A percentile compares a stretch with the other conserved stretches of the same genome.
phyloP scores from a whole-genome alignment of 73 alveolate species.

The Durusdinium trenchii region DNA sequence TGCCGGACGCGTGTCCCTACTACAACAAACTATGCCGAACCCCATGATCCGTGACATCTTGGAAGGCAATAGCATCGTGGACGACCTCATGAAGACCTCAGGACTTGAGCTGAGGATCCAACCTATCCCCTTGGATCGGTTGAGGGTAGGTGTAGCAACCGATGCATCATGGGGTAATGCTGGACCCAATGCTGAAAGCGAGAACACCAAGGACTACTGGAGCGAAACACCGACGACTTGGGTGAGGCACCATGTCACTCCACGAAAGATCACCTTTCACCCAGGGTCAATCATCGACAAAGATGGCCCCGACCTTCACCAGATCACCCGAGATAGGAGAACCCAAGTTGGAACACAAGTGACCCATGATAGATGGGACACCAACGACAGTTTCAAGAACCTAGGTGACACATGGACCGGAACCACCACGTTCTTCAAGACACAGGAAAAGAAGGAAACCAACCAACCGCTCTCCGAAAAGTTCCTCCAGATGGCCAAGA shows the following conservation, averaged over 20 bases:
- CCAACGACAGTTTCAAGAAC: neutral
- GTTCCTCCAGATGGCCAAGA: neutral
- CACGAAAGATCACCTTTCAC: neutral
- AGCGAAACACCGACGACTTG: neutral
- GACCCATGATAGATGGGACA: neutral
- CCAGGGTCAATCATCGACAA: neutral
- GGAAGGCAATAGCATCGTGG: neutral
- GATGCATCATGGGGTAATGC: conserved; percentile 43
- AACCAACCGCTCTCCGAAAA: neutral
- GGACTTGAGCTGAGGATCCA: neutral
- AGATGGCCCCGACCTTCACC: conserved; percentile 8
- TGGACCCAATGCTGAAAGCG: neutral
- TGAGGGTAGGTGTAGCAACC: neutral
- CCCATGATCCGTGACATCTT: neutral
- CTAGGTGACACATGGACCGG: neutral
- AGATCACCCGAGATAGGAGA: neutral
- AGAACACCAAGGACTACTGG: neutral
- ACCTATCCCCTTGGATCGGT: neutral
- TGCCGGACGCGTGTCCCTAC: neutral
- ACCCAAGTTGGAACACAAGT: neutral
- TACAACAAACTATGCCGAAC: conserved; percentile 26
- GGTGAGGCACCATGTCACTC: conserved; percentile 4
- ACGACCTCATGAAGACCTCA: neutral
- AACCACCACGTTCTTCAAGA: neutral
- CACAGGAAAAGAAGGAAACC: neutral